Evolutionary conservation across 345 rosid species (phyloP).

Genomic region (Eucalyptus sp.): DNA sequence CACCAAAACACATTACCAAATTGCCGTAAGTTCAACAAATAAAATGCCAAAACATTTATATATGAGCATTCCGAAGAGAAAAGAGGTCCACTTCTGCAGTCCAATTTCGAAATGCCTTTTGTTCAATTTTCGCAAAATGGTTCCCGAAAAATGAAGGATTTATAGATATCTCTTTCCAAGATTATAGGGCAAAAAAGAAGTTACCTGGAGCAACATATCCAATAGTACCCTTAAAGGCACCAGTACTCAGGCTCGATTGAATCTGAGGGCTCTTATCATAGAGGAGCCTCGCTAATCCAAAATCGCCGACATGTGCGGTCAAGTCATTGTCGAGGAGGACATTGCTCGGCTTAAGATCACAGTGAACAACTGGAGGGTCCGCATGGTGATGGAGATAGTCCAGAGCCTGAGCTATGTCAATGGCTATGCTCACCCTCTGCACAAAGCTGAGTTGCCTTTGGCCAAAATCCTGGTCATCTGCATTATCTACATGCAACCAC

Average conservation of each 20-base stretch:
- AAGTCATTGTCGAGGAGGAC: conserved; percentile 18
- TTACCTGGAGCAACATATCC: conserved; percentile 16
- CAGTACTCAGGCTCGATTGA: neutral
- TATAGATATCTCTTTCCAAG: neutral
- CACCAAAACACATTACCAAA: neutral
- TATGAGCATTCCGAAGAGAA: neutral
- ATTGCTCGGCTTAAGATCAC: conserved; percentile 43
- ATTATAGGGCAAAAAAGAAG: neutral
- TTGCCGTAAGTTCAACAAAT: neutral
- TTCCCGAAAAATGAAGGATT: neutral
- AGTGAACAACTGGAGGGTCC: conserved; percentile 5
- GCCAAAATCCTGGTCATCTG: neutral
- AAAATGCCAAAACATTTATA: neutral
- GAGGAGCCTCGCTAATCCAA: conserved; percentile 17
- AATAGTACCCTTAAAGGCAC: conserved; percentile 6
- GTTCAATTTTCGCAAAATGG: neutral
- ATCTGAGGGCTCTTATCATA: neutral
- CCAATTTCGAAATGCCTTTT: neutral
- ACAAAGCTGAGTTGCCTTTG: neutral
- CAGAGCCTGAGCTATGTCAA: conserved; percentile 17
- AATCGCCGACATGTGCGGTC: conserved; percentile 14
- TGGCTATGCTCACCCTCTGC: conserved; percentile 18
- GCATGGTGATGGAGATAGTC: conserved; percentile 12
- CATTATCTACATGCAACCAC: conserved; percentile 13
- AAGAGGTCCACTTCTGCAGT: neutral